Evolutionary conservation across 305 asterid species (phyloP).

Genomic region (Fraxinus angustifolia): DNA sequence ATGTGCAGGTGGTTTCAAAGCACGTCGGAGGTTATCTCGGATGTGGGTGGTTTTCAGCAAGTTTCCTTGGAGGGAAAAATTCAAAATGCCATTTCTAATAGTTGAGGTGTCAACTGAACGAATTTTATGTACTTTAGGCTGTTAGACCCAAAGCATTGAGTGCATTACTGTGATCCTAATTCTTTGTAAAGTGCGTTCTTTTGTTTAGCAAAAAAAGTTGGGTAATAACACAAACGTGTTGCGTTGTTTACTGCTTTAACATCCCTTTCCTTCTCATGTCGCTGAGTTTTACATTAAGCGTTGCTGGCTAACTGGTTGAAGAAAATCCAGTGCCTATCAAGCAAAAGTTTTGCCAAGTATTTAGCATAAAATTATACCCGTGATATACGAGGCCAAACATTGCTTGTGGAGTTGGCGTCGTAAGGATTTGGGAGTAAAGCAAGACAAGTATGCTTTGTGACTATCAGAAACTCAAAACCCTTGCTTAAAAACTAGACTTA

Average conservation of each 20-base stretch:
- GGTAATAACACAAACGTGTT: neutral
- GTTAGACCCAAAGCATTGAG: neutral
- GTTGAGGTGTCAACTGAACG: neutral
- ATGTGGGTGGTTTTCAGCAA: neutral
- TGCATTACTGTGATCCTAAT: neutral
- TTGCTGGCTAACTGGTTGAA: neutral
- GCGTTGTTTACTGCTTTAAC: neutral
- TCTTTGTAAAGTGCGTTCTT: neutral
- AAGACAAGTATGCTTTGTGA: neutral
- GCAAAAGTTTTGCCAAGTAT: neutral
- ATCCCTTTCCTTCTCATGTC: neutral
- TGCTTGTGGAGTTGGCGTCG: neutral
- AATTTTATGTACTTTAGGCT: neutral
- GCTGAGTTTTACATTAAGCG: neutral
- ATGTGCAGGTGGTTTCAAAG: neutral
- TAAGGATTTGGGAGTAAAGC: neutral
- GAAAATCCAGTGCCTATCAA: neutral
- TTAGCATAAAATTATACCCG: neutral
- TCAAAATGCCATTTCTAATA: neutral
- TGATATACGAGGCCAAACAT: neutral
- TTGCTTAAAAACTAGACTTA: neutral
- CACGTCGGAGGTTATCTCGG: neutral
- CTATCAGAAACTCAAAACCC: neutral
- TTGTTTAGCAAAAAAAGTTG: neutral
- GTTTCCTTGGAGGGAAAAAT: neutral